These are phyloP conservation scores for Acanthamoeba polyphaga DNA, from an alignment of 208 protist genomes.

Conservation along the genomic window DNA sequence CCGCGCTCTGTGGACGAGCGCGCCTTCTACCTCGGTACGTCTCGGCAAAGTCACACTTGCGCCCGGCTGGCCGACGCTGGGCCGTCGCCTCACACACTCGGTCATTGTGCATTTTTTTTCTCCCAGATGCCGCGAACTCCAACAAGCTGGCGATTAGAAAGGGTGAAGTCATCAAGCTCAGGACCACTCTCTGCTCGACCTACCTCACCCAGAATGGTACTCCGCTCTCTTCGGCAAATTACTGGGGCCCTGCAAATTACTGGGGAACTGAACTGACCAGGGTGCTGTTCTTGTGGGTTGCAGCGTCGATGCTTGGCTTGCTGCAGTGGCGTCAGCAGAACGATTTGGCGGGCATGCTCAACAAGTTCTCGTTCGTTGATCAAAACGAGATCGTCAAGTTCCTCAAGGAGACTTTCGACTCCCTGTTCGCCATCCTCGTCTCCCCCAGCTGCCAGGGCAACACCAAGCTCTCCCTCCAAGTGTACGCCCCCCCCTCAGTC, in stretches of 20 bases:
- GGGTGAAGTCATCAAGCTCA: conserved; percentile 69
- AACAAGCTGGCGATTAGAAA: conserved; percentile 55
- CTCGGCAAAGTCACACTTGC: not conserved
- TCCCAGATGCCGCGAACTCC: not conserved
- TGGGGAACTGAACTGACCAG: not conserved
- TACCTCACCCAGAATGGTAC: conserved; percentile 72
- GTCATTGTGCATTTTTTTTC: not conserved
- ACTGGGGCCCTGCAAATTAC: not conserved
- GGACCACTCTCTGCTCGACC: conserved; percentile 64
- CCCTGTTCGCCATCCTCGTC: conserved; percentile 69
- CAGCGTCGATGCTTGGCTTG: conserved; percentile 73
- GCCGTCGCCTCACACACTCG: not conserved
- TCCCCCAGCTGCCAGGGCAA: conserved; percentile 66
- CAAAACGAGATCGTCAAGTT: conserved; percentile 71
- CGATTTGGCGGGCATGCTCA: conserved; percentile 70
- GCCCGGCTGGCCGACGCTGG: not conserved
- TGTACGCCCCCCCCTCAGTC: not conserved
- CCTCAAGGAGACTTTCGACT: conserved; percentile 69
- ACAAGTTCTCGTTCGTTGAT: conserved; percentile 69
- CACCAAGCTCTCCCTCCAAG: conserved; percentile 67
- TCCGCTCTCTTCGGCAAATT: no score
- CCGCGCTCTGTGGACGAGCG: conserved; percentile 15
- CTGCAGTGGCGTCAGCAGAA: conserved; percentile 65
- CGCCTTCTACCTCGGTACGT: conserved; percentile 61
- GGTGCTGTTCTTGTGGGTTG: not conserved